Evolutionary conservation across 306 rosid species (phyloP).

Genomic region (Glycyrrhiza uralensis): DNA sequence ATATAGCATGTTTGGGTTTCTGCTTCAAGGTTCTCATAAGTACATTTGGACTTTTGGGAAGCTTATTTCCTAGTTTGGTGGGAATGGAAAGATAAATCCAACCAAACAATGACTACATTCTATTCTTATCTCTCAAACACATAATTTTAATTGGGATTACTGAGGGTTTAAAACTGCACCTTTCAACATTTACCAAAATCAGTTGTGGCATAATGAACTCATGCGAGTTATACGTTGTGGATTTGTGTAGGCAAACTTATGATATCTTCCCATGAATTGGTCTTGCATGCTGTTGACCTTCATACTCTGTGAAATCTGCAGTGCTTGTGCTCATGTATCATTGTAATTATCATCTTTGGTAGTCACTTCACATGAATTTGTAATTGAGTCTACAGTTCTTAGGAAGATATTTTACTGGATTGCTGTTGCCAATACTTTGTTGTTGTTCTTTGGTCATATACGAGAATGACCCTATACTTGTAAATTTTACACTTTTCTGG

Average conservation of each 20-base stretch:
- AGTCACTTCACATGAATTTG: neutral
- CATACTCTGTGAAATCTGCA: neutral
- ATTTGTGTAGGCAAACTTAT: neutral
- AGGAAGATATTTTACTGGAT: neutral
- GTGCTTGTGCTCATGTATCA: neutral
- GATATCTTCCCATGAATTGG: neutral
- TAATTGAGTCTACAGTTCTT: neutral
- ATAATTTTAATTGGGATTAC: neutral
- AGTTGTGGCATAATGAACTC: neutral
- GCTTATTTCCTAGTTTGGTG: neutral
- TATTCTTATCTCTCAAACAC: neutral
- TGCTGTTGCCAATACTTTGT: neutral
- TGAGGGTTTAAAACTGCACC: neutral
- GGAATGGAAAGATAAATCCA: neutral
- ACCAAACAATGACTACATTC: neutral
- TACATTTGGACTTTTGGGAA: neutral
- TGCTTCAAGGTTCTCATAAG: neutral
- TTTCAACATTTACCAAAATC: neutral
- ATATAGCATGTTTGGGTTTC: neutral
- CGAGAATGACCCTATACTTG: neutral
- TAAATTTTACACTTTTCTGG: conserved; percentile 11
- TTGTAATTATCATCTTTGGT: neutral
- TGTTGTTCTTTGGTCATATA: neutral
- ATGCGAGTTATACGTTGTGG: neutral
- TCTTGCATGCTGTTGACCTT: neutral